These are phyloP conservation scores for Ceratobasidium sp. DNA, from an alignment of 1,284 basidiomycete genomes.

Conservation along the genomic window DNA sequence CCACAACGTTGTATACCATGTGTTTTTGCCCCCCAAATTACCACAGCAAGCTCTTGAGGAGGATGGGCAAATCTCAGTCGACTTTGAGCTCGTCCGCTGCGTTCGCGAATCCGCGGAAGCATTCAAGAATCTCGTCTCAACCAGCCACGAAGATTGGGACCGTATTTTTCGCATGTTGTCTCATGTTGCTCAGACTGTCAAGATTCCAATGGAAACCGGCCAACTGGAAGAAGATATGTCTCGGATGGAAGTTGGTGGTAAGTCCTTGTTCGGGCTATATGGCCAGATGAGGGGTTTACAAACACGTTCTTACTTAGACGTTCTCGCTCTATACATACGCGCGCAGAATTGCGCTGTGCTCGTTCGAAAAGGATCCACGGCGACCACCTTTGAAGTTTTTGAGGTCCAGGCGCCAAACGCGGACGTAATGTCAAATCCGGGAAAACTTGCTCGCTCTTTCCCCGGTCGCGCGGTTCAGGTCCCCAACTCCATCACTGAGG, in stretches of 20 bases:
- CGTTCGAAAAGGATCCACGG: conserved; percentile 53
- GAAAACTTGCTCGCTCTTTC: conserved; percentile 59
- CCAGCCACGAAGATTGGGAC: not conserved
- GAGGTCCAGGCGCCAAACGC: conserved; percentile 58
- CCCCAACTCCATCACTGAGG: conserved; percentile 48
- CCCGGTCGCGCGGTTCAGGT: conserved; percentile 54
- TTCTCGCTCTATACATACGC: conserved; percentile 58
- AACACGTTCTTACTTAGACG: conserved; percentile 51
- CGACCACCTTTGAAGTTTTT: conserved; percentile 60
- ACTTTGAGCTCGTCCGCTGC: not conserved
- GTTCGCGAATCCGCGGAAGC: not conserved
- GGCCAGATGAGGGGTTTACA: conserved; percentile 31
- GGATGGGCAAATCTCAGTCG: not conserved
- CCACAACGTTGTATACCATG: conserved; percentile 56
- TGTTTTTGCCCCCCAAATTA: conserved; percentile 61
- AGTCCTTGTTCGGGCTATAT: not conserved
- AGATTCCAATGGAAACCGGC: not conserved
- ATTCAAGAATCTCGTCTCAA: conserved; percentile 8
- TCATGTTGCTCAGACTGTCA: conserved; percentile 1
- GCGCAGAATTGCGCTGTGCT: conserved; percentile 64
- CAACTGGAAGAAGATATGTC: not conserved
- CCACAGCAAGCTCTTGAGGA: conserved; percentile 56
- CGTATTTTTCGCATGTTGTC: not conserved
- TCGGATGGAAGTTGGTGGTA: conserved; percentile 4
- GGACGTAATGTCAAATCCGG: conserved; percentile 57